Evolutionary conservation across 2,329 filamentous ascomycete species (phyloP), one percentile per base, ranked within the genome.

Genomic region (Proliferodiscus dingleyae): DNA sequence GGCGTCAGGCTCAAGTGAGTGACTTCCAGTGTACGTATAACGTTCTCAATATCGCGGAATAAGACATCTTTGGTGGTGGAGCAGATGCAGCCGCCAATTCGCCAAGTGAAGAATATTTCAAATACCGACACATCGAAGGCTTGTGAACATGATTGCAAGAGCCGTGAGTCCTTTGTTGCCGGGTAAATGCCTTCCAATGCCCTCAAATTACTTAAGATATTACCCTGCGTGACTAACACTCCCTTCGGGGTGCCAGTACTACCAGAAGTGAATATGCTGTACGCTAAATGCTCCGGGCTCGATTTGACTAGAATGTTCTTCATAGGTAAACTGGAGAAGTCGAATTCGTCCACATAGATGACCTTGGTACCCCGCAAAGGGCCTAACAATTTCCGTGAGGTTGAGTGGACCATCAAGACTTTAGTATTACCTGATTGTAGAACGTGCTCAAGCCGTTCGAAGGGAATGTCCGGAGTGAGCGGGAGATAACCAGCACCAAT

Each of bases 91-190:
- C 91, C 87, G 3, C 88, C 88, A 26, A 75, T 74, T 37, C 78
- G 77, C 85, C 89, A 94, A 0, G 88, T 73, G 57, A 88, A 94
- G 62, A 95, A 91, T 11, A 94, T 90, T 59, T 95, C 89, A 61
- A 94, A 94, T 0, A 94, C 85, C 0, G 88, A 94, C 2, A 94
- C 82, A 59, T 94, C 87, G 60, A 94, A 95, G 0, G 84, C 85
- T 59, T 89, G 86, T 0, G 87, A 91, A 59, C 86, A 94, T 2
- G 86, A 80, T 64, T 95, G 89, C 0, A 95, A 70, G 24, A 95
- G 70, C n/a, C 81, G 76, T 1, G 61, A 47, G 2, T 65, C 56
- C 1, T 56, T 56, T 1, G 66, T 60, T 0, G 69, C 68, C 0
- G 86, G 85, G 58, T 94, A 95, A 0, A 87, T 68, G 2, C 72